Conservation (phyloP, 805 yeast genomes). For the Helenozyma baotianmanensis region DNA sequence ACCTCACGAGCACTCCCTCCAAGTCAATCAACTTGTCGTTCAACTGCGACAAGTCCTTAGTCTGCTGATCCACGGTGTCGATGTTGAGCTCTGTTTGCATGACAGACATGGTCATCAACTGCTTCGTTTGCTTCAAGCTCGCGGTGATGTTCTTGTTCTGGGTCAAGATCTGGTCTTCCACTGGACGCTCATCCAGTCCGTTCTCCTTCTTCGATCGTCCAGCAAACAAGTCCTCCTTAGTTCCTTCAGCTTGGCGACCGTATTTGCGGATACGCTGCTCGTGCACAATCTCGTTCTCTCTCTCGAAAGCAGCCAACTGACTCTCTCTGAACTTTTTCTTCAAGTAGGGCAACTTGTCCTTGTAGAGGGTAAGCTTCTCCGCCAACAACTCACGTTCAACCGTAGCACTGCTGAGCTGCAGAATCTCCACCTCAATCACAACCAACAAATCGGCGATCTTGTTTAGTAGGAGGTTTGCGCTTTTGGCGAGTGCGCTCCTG, state of each 20-base stretch:
- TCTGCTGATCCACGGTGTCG: conserved; percentile 44
- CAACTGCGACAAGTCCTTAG: conserved; percentile 35
- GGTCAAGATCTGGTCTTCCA: conserved; percentile 39
- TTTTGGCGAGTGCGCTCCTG: conserved; percentile 15
- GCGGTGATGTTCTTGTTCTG: conserved; percentile 46
- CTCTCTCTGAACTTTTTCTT: conserved; percentile 23
- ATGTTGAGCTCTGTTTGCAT: conserved; percentile 49
- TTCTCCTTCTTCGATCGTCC: conserved; percentile 6
- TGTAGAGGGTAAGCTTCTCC: conserved; percentile 16
- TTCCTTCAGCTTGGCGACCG: background rate
- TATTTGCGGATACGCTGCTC: conserved; percentile 27
- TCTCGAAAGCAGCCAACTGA: conserved; percentile 24
- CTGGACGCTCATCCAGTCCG: conserved; percentile 16
- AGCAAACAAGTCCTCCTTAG: conserved; percentile 5
- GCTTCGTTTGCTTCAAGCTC: conserved; percentile 44
- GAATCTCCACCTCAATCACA: conserved; percentile 11
- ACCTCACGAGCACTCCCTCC: conserved; percentile 35
- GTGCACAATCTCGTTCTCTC: conserved; percentile 26
- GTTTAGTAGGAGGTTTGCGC: conserved; percentile 16
- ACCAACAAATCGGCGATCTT: conserved; percentile 16
- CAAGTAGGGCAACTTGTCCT: conserved; percentile 18
- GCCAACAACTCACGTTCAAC: conserved; percentile 1
- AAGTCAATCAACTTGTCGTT: conserved; percentile 40
- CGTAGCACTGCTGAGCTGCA: conserved; percentile 3
- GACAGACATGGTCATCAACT: conserved; percentile 45